Evolutionary conservation across 2,329 filamentous ascomycete species (phyloP).

Genomic region (Chaetomium globosum): DNA sequence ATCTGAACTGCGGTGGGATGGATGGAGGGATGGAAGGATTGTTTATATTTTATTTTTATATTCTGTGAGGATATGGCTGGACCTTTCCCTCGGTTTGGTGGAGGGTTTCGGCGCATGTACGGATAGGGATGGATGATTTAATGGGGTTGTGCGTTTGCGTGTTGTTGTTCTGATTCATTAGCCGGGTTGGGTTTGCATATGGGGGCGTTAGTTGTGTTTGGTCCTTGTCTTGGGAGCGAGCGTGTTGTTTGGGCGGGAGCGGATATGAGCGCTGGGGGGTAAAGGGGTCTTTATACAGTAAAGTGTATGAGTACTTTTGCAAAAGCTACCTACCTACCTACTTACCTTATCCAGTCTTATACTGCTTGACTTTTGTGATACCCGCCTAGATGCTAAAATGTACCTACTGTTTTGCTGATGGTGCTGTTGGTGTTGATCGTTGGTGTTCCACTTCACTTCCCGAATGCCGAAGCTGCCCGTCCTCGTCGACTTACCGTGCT

Average conservation of each 20-base stretch:
- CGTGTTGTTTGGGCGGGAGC: neutral
- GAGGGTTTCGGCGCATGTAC: slow-evolving; percentile 11
- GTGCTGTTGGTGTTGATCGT: neutral
- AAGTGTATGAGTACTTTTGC: neutral
- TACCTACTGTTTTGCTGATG: neutral
- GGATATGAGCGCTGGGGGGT: neutral
- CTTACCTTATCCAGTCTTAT: neutral
- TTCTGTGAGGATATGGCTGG: slow-evolving; percentile 11
- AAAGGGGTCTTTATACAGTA: slow-evolving; percentile 1
- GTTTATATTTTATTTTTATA: neutral
- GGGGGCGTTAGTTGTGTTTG: neutral
- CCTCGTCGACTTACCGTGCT: neutral
- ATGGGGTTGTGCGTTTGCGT: neutral
- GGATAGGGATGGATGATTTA: slow-evolving; percentile 3
- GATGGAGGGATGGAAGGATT: neutral
- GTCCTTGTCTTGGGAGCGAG: neutral
- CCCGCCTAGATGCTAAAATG: neutral
- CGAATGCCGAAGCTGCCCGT: neutral
- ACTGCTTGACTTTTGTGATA: neutral
- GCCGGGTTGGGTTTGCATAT: neutral
- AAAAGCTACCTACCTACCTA: neutral
- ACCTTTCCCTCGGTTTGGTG: neutral
- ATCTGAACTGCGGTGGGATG: neutral
- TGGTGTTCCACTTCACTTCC: neutral
- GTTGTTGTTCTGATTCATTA: neutral